These are phyloP conservation scores for Microbotryum saponariae DNA, from an alignment of 1,284 basidiomycete genomes.

Conservation along the genomic window DNA sequence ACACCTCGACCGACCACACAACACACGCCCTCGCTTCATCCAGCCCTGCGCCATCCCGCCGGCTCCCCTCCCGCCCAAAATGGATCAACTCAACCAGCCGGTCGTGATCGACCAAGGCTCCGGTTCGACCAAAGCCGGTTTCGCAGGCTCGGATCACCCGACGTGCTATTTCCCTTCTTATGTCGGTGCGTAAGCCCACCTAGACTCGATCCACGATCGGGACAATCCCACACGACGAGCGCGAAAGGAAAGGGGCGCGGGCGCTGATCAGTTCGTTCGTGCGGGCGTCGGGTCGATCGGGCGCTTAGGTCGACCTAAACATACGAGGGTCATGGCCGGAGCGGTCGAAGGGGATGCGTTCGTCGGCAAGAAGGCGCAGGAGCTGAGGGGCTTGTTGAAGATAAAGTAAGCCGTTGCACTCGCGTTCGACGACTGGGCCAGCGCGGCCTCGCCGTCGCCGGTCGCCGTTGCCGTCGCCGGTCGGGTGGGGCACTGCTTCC, in stretches of 20 bases:
- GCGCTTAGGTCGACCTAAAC: conserved; percentile 75
- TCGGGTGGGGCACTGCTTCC: no score
- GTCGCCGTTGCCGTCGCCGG: no score
- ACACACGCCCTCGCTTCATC: no score
- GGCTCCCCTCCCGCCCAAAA: not conserved
- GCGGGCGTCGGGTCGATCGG: not conserved
- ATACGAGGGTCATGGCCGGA: conserved; percentile 92
- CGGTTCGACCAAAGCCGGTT: conserved; percentile 93
- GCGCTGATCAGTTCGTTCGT: conserved; percentile 3
- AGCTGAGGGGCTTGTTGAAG: conserved; percentile 84
- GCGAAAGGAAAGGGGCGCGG: not conserved
- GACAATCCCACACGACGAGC: not conserved
- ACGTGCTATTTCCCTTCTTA: conserved; percentile 98
- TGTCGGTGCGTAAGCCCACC: conserved; percentile 52
- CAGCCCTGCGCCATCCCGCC: no score
- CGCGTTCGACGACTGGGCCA: no score
- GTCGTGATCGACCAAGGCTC: conserved; percentile 75
- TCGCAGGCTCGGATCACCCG: conserved; percentile 94
- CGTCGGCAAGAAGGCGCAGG: conserved; percentile 87
- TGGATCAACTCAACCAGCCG: conserved; percentile 30
- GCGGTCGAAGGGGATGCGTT: conserved; percentile 83
- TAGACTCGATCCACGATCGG: no score
- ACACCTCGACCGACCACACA: no score
- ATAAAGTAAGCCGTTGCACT: conserved; percentile 46
- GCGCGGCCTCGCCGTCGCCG: no score